These are phyloP conservation scores for Forsythia suspensa DNA, from an alignment of 257 asterid species.

Conservation along the genomic window DNA sequence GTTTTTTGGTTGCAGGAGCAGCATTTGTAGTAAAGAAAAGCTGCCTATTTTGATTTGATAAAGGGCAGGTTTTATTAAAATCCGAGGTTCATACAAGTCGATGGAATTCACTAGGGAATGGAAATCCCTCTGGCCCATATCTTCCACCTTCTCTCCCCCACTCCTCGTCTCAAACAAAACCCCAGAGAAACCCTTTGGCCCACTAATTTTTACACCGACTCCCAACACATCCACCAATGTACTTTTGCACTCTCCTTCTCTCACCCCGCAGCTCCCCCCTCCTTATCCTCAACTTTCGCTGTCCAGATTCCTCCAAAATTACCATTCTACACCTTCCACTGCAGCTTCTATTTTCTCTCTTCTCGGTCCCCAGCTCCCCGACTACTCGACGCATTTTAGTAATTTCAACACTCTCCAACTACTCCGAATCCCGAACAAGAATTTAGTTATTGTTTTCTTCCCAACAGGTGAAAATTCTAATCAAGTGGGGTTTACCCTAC, in stretches of 20 bases:
- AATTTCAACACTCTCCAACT: conserved; percentile 56
- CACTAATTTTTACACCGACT: conserved; percentile 46
- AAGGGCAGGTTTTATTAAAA: too few species aligned
- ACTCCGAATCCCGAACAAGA: conserved; percentile 40
- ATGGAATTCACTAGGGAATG: conserved; percentile 69
- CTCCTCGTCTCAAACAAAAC: conserved; percentile 31
- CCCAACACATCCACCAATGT: conserved; percentile 27
- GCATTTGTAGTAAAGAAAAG: too few species aligned
- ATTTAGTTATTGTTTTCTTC: conserved; percentile 41
- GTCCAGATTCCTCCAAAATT: conserved; percentile 40
- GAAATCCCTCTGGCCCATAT: conserved; percentile 59
- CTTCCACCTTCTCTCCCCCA: conserved; percentile 53
- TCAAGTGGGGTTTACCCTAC: conserved; percentile 54
- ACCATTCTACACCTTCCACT: conserved; percentile 31
- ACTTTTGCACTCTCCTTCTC: conserved; percentile 42
- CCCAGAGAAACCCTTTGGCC: conserved; percentile 38
- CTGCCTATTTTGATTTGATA: too few species aligned
- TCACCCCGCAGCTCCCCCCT: conserved; percentile 65
- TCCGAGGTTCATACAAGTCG: too few species aligned
- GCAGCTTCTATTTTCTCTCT: conserved; percentile 38
- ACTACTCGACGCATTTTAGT: conserved; percentile 35
- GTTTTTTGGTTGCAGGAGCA: too few species aligned
- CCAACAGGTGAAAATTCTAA: conserved; percentile 71
- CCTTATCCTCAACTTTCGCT: conserved; percentile 43
- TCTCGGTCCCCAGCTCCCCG: conserved; percentile 33